Evolutionary conservation across 1,284 basidiomycete genomes (phyloP), one percentile per base, ranked within the genome.

Genomic region (Cutaneotrichosporon cutaneum): DNA sequence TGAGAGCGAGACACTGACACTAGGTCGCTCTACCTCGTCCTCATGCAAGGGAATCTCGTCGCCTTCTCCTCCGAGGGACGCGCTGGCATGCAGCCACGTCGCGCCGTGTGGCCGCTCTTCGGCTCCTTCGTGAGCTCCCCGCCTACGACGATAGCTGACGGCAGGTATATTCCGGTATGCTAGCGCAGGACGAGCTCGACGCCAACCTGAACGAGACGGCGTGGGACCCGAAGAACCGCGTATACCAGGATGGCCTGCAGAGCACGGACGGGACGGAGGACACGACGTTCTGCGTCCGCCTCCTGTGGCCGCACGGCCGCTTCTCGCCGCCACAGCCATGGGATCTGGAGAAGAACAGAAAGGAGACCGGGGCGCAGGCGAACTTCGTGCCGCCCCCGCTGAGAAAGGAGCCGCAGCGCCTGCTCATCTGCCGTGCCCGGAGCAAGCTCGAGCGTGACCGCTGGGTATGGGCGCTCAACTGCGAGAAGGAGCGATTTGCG

Each of bases 401-500:
- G 14, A 71, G 67, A 9, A 70, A 71, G 30, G 59, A 62, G 21
- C 65, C 73, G 0, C 60, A 64, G n/a, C 61, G 54, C 27, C 57
- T 76, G 35, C 59, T 78, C 11, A 67, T 78, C 27, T 75, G 77
- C 55, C 62, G 77, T 16, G 75, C 78, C 10, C 62, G 78, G 45
- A 78, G 74, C 10, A 76, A 75, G 78, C 74, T 80, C 50, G 78
- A 80, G 60, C 63, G 78, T 24, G 77, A 80, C 68, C 59, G 73
- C n/a, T 80, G 78, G 78, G 70, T 80, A 0, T 77, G 77, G 75
- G 75, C 72, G 8, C 68, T 79, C 52, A 77, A 78, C 59, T 71
- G 73, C 21, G 78, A 80, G 63, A 78, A 76, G 69, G 77, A 80
- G 60, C 60, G 77, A 16, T 71, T 73, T 51, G 71, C 72, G 4